Evolutionary conservation across 176 grass and related monocot genomes (phyloP).

Genomic region (Alloteropsis semialata): DNA sequence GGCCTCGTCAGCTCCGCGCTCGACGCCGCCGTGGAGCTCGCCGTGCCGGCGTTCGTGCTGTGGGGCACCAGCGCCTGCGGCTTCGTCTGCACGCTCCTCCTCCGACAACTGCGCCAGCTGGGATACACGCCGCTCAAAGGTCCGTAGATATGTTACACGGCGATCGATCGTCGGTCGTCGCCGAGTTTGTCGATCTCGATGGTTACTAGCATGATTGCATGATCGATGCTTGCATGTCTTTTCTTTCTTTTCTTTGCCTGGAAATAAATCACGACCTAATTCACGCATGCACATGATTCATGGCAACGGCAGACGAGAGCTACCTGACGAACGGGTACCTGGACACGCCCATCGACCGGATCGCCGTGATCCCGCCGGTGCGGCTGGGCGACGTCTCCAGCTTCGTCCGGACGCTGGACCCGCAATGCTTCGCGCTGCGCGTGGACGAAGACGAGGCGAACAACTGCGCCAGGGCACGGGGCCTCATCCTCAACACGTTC

Average conservation of each 20-base stretch:
- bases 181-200: not conserved
- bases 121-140: slow-evolving; percentile 57
- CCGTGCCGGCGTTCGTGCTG: slow-evolving; percentile 41
- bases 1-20: slow-evolving; percentile 49
- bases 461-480: slow-evolving; percentile 42
- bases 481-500: slow-evolving; percentile 63
- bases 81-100: slow-evolving; percentile 30
- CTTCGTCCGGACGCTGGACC: slow-evolving; percentile 72
- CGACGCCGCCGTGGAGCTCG: slow-evolving; percentile 24
- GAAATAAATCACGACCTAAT: not conserved
- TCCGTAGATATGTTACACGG: not conserved
- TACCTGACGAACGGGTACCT: slow-evolving; percentile 79
- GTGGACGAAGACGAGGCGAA: slow-evolving; percentile 47
- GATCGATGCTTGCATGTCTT: slow-evolving; percentile 3
- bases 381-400: slow-evolving; percentile 77
- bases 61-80: slow-evolving; percentile 50
- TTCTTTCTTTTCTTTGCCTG: not conserved
- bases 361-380: slow-evolving; percentile 52
- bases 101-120: slow-evolving; percentile 4
- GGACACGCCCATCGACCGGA: slow-evolving; percentile 81
- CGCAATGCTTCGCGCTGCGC: slow-evolving; percentile 45
- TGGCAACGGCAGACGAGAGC: slow-evolving; percentile 48
- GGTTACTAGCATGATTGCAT: not conserved
- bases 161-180: not conserved
- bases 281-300: not conserved